Evolutionary conservation across 495 filamentous ascomycete genomes (phyloP).

Genomic region (Staphylotrichum longicolle): DNA sequence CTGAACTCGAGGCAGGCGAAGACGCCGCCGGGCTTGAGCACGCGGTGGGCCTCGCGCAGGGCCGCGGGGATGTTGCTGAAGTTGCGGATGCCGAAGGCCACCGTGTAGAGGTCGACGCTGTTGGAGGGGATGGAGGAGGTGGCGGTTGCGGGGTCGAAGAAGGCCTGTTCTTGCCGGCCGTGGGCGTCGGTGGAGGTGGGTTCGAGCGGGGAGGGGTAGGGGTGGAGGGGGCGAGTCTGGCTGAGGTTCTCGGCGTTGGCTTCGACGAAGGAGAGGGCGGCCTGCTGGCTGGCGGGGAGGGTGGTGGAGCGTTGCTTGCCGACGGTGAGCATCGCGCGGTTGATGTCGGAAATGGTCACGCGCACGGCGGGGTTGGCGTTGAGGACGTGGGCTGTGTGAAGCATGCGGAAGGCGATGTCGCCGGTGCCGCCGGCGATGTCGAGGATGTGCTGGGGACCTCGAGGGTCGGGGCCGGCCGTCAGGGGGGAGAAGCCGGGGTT

Average conservation of each 20-base stretch:
- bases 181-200: constrained; percentile 14
- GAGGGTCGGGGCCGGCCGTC: constrained; percentile 32
- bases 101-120: constrained; percentile 88
- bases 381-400: constrained; percentile 80
- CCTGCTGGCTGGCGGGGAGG: constrained; percentile 47
- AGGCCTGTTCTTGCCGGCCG: constrained; percentile 13
- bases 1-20: constrained; percentile 97
- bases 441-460: constrained; percentile 67
- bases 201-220: constrained; percentile 1
- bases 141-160: constrained; percentile 33
- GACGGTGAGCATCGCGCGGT: constrained; percentile 87
- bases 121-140: constrained; percentile 53
- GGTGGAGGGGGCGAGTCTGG: constrained; percentile 25
- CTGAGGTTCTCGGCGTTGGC: constrained; percentile 82
- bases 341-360: constrained; percentile 93
- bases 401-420: constrained; percentile 96
- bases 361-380: constrained; percentile 74
- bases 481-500: constrained; percentile 77
- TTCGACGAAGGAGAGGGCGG: constrained; percentile 69
- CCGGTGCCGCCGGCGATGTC: constrained; percentile 97
- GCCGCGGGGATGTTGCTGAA: constrained; percentile 85
- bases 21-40: constrained; percentile 90
- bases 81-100: constrained; percentile 96
- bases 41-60: constrained; percentile 74
- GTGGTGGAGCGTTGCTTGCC: constrained; percentile 66